Percentiles rank a stretch among this genome's conserved stretches.
Conservation (phyloP, 1,284 basidiomycete genomes). For the Schizopora paradoxa region DNA sequence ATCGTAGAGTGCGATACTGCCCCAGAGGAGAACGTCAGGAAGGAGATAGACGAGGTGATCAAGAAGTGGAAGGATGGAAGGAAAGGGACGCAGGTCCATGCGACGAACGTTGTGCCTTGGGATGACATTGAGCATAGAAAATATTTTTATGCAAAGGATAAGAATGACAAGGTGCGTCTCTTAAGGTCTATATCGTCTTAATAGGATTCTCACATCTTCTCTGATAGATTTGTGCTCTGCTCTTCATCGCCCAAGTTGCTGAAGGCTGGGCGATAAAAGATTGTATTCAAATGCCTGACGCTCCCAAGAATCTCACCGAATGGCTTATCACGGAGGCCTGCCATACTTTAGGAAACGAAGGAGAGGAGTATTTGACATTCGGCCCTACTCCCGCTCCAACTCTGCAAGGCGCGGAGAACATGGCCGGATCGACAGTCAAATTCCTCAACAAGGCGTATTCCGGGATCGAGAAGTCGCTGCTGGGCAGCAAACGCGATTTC, state of each 20-base stretch:
- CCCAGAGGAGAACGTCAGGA: constrained; percentile 35
- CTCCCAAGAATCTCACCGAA: constrained; percentile 18
- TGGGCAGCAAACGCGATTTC: constrained; percentile 43
- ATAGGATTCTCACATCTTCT: neutral
- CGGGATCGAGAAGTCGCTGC: constrained; percentile 37
- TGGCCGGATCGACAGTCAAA: constrained; percentile 34
- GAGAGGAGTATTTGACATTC: constrained; percentile 40
- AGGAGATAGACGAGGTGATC: constrained; percentile 38
- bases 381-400: constrained; percentile 38
- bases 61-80: constrained; percentile 40
- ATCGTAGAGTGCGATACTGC: constrained; percentile 34
- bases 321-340: constrained; percentile 41
- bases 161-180: constrained; percentile 32
- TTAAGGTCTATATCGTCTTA: constrained; percentile 2
- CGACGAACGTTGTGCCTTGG: constrained; percentile 49
- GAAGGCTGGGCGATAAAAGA: constrained; percentile 40
- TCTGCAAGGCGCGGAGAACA: constrained; percentile 33
- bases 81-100: constrained; percentile 50
- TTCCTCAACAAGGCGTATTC: constrained; percentile 44
- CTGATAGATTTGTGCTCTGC: constrained; percentile 36
- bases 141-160: constrained; percentile 48
- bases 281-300: constrained; percentile 17
- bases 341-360: constrained; percentile 38
- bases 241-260: constrained; percentile 50
- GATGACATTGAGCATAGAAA: constrained; percentile 45